phyloP scores from a whole-genome alignment of 1,139 yeast species.

The Kodamaea fungicola region DNA sequence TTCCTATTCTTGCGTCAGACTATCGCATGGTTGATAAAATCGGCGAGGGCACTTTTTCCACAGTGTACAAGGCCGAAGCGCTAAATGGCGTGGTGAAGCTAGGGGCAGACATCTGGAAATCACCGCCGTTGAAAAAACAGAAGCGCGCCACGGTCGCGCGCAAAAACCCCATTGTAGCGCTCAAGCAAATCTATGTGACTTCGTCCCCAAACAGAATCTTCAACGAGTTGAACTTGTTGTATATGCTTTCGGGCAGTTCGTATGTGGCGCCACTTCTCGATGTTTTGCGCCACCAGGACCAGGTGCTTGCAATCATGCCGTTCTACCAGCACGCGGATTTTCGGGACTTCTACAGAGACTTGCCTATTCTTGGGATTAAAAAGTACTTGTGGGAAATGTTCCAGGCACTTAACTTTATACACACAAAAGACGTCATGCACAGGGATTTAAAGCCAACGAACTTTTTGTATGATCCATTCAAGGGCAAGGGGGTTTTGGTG shows the following conservation, averaged over 20 bases:
- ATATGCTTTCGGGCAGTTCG: conserved; percentile 62
- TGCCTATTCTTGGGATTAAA: conserved; percentile 76
- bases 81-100: conserved; percentile 40
- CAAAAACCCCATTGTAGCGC: conserved; percentile 70
- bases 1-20: conserved; percentile 56
- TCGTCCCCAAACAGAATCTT: conserved; percentile 89
- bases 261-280: conserved; percentile 88
- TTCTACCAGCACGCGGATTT: conserved; percentile 90
- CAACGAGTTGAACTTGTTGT: conserved; percentile 78
- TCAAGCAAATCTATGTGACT: conserved; percentile 91
- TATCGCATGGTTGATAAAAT: conserved; percentile 77
- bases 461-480: conserved; percentile 73
- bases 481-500: conserved; percentile 78
- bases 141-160: conserved; percentile 11
- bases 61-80: conserved; percentile 87
- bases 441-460: conserved; percentile 90
- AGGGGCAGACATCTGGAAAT: conserved; percentile 43
- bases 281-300: conserved; percentile 83
- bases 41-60: conserved; percentile 93
- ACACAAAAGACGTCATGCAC: conserved; percentile 73
- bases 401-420: conserved; percentile 73
- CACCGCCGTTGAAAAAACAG: conserved; percentile 39
- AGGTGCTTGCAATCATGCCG: conserved; percentile 88
- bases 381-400: conserved; percentile 77
- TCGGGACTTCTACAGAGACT: conserved; percentile 77